phyloP scores from a whole-genome alignment of 2,329 filamentous ascomycete genomes.

The Calonectria pauciramosa region DNA sequence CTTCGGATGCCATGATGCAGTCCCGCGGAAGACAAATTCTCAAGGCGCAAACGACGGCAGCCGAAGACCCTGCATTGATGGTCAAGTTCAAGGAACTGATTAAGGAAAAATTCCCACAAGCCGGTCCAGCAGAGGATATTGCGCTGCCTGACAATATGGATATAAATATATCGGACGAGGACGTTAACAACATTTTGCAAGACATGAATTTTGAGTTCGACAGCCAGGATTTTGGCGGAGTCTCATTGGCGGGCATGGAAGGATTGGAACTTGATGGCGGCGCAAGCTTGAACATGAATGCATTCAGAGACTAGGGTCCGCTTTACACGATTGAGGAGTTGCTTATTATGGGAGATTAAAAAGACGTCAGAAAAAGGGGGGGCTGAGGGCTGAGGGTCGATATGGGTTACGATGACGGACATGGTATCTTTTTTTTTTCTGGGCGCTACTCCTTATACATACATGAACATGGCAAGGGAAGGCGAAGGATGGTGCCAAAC shows the following conservation, averaged over 20 bases:
- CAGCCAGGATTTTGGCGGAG: conserved; percentile 44
- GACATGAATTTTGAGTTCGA: conserved; percentile 60
- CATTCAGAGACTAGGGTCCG: conserved; percentile 41
- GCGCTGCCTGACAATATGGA: conserved; percentile 49
- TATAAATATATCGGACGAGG: conserved; percentile 53
- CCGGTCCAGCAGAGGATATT: conserved; percentile 29
- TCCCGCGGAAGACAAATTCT: conserved; percentile 64
- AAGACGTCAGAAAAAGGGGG: conserved; percentile 9
- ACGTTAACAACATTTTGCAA: conserved; percentile 57
- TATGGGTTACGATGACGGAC: conserved; percentile 11
- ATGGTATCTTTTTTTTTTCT: conserved; percentile 11
- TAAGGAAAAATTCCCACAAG: conserved; percentile 44
- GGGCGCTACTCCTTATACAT: neutral
- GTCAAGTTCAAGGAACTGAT: conserved; percentile 67
- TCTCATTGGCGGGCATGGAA: conserved; percentile 45
- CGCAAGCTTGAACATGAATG: conserved; percentile 44
- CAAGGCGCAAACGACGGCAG: conserved; percentile 61
- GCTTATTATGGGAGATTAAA: conserved; percentile 21
- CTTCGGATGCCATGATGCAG: conserved; percentile 62
- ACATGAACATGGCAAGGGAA: conserved; percentile 14
- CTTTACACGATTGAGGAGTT: conserved; percentile 41
- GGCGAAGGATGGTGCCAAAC: conserved; percentile 4
- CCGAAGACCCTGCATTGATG: conserved; percentile 67
- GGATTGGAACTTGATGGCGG: conserved; percentile 48
- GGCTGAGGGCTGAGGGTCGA: conserved; percentile 2